Evolutionary conservation across 176 grass and related monocot species (phyloP).

Genomic region (Eleusine indica): DNA sequence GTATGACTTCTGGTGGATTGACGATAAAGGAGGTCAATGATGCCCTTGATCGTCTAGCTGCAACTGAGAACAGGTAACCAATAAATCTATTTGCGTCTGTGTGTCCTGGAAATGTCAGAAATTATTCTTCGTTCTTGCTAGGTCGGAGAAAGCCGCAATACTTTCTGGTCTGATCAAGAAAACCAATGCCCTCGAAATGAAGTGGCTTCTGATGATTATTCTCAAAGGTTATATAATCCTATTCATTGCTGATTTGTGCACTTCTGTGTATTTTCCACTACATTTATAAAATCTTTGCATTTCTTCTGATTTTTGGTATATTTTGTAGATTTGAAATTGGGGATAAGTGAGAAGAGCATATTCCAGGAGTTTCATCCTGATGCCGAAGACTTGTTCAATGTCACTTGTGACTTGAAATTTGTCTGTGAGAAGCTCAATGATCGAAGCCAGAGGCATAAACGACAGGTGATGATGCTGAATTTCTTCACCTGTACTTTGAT

Average conservation of each 20-base stretch:
- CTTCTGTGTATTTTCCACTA: conserved; percentile 1
- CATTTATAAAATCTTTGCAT: conserved; percentile 19
- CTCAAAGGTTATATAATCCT: conserved; percentile 67
- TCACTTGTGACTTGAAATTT: conserved; percentile 92
- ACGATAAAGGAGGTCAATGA: conserved; percentile 93
- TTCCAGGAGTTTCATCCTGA: conserved; percentile 98
- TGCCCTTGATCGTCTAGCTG: conserved; percentile 71
- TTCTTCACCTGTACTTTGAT: conserved; percentile 12
- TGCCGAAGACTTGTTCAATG: conserved; percentile 98
- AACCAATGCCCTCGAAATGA: conserved; percentile 94
- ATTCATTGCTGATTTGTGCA: conserved; percentile 12
- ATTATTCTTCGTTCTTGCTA: conserved; percentile 41
- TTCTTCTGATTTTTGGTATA: conserved; percentile 15
- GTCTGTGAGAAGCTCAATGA: conserved; percentile 93
- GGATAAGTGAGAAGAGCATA: conserved; percentile 88
- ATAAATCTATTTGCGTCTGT: conserved; percentile 30
- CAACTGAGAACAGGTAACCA: conserved; percentile 80
- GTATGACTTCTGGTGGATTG: conserved; percentile 75
- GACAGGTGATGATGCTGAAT: conserved; percentile 61
- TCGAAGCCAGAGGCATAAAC: conserved; percentile 79
- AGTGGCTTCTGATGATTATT: conserved; percentile 99
- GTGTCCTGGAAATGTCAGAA: conserved; percentile 25
- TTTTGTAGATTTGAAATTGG: conserved; percentile 86
- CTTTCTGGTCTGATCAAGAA: conserved; percentile 85
- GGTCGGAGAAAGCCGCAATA: conserved; percentile 76